Percentiles rank a stretch among this genome's conserved stretches.
Conservation (phyloP, 192 early-diverging fungal species). For the Jimgerdemannia flammicorona region DNA sequence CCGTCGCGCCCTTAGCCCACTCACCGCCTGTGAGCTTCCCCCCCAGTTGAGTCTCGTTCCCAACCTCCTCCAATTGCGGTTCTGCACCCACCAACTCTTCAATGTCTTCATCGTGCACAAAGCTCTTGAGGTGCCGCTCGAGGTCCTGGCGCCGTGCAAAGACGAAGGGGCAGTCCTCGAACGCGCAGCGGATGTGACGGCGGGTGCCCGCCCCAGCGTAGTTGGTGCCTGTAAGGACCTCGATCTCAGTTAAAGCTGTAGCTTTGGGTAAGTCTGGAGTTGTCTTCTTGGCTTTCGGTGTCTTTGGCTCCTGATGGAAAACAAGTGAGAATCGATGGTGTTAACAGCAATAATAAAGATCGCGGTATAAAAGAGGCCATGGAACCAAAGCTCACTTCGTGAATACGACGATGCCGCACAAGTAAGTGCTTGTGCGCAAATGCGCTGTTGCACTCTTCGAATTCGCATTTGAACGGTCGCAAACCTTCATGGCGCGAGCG, state of each 20-base stretch:
- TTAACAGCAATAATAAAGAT: background rate
- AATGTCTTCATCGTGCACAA: background rate
- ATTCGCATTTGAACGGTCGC: slow-evolving; percentile 25
- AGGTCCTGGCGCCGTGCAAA: slow-evolving; percentile 16
- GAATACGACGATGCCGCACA: slow-evolving; percentile 1
- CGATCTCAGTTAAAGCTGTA: background rate
- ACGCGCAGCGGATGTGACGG: slow-evolving; percentile 9
- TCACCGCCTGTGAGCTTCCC: background rate
- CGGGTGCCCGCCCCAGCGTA: slow-evolving; percentile 7
- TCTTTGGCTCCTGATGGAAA: background rate
- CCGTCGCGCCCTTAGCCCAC: background rate
- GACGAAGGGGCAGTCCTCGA: slow-evolving; percentile 10
- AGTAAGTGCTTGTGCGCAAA: slow-evolving; percentile 33
- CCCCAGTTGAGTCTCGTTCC: background rate
- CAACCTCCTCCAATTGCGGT: background rate
- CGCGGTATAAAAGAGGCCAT: background rate
- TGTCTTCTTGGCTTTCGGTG: background rate
- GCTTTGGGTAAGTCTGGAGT: background rate
- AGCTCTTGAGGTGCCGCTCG: slow-evolving; percentile 14
- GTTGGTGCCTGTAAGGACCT: slow-evolving; percentile 1
- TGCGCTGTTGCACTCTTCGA: slow-evolving; percentile 25
- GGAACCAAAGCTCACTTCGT: background rate
- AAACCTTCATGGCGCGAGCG: slow-evolving; percentile 13
- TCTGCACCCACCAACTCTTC: background rate
- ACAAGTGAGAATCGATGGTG: background rate